Percentiles rank a stretch among this genome's conserved stretches.
phyloP scores from a whole-genome alignment of 768 basidiomycete genomes.

The Lyophyllum decastes region DNA sequence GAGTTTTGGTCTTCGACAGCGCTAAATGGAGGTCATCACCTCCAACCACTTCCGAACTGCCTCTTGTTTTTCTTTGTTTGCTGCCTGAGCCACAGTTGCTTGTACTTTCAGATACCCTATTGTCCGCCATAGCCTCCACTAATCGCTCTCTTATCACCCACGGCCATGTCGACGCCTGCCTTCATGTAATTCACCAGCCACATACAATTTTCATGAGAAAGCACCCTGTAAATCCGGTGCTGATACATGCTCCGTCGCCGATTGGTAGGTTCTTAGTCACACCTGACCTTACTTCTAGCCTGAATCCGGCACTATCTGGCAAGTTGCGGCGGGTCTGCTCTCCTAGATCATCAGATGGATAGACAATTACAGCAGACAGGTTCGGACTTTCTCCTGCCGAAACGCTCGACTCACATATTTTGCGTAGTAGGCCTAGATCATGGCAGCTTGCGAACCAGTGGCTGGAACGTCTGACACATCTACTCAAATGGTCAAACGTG shows the following conservation, averaged over 20 bases:
- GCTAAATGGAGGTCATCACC: slow-evolving; percentile 41
- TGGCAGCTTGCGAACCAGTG: not conserved
- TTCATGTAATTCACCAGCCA: not conserved
- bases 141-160: not conserved
- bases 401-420: not conserved
- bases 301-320: not conserved
- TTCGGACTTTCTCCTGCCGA: slow-evolving; percentile 18
- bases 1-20: slow-evolving; percentile 37
- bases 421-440: not conserved
- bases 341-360: slow-evolving; percentile 6
- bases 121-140: not conserved
- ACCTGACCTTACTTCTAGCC: slow-evolving; percentile 12
- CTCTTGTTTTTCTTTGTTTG: slow-evolving; percentile 40
- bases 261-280: slow-evolving; percentile 11
- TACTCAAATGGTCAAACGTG: not conserved
- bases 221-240: not conserved
- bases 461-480: not conserved
- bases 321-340: not conserved
- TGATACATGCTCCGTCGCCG: slow-evolving; percentile 6
- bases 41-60: slow-evolving; percentile 28
- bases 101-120: not conserved
- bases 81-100: slow-evolving; percentile 22
- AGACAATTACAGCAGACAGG: slow-evolving; percentile 4
- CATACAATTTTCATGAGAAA: slow-evolving; percentile 4
- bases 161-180: not conserved